Evolutionary conservation across 352 stramenopile species (phyloP), one percentile per base, ranked within the genome.

Genomic region (Pythium sukuiense): DNA sequence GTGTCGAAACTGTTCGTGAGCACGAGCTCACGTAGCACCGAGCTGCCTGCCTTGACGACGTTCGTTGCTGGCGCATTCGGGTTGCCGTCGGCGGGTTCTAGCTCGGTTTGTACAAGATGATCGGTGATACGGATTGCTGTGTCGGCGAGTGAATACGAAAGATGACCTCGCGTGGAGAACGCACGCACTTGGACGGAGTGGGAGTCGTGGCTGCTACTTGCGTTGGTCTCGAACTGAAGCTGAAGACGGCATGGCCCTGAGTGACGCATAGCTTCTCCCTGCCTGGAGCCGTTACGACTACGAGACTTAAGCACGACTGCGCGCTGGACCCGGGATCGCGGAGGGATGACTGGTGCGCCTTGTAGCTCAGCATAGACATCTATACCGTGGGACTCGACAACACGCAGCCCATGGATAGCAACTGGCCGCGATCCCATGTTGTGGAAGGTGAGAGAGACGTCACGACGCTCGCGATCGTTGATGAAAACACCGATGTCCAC

Each of bases 391-490:
- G 56, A 66, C 11, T 73, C 60, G 32, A 65, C 39, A 13, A 82
- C 61, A 50, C 76, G 59, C 12, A 90, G 24, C 20, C 72, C 67
- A 16, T 73, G 52, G n/a, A 89, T 60, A 29, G 70, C 62, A 37
- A 90, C 72, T 1, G 80, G 63, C 14, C 71, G 71, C 5, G 69
- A 33, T 4, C 55, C 73, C 5, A 75, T 71, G 67, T 90, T 89
- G 45, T 79, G 65, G 24, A 71, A 55, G 6, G 65, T 60, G 3
- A 71, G n/a, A 8, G 52, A 18, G 1, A 67, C 53, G 12, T 63
- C 26, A 16, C 65, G 59, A 14, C n/a, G 30, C 59, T 67, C 58
- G n/a, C 53, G 32, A 16, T 30, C 27, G 43, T 53, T 62, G 2
- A 52, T 50, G 27, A 71, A 63, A 2, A 71, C 59, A 20, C 65